Base-by-base conservation (phyloP, 2,329 filamentous ascomycete genomes). In the Trichophyton mentagrophytes region DNA sequence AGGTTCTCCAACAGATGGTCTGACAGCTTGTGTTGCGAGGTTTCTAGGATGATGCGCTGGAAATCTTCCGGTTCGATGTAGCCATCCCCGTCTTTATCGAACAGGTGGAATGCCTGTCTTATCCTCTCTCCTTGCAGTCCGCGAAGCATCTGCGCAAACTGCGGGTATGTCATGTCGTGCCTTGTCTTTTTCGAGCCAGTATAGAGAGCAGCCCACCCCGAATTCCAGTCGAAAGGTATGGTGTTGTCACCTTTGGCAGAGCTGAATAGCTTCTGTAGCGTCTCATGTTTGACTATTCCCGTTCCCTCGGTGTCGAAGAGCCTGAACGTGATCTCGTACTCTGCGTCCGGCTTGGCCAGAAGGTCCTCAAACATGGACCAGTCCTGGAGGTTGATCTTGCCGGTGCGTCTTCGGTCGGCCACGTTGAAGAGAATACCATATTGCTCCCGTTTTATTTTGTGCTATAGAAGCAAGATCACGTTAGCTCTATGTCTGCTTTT, bases 291-390 rank as follows among this genome's bases (percentile, higher is more conserved):
- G 70, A 99, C 90, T 57, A 82, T 82, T 63, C 93, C 93, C 20
- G 85, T 88, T 64, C 88, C 84, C 58, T 92, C 85, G 68, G 89
- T 82, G 71, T 97, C 92, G 76, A 99, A 99, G 60, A 99, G 82
- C 68, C 93, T 89, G 78, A 97, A 99, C 15, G 93, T 92, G 68
- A 99, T 96, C 75, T 97, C 91, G 77, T 99, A 99, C 78, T 99
- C 93, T 73, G 93, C 93, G 71, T 97, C 93, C 64, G 93, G 88
- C 77, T 96, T 97, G 67, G 82, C 81, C 62, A 99, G 85, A 65
- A 99, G 83, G 78, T 95, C 95, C 77, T 96, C 89, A 75, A 97
- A 99, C 65, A 88, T 87, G 55, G 83, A 85, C 90, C 92, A 99
- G 77, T 99, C 93, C 63, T 85, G 79, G 60, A 97, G 78, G 67